Percentiles rank a stretch among this genome's conserved stretches.
Conservation (phyloP, 1,284 basidiomycete species). For the Melanopsichium pennsylvanicum region DNA sequence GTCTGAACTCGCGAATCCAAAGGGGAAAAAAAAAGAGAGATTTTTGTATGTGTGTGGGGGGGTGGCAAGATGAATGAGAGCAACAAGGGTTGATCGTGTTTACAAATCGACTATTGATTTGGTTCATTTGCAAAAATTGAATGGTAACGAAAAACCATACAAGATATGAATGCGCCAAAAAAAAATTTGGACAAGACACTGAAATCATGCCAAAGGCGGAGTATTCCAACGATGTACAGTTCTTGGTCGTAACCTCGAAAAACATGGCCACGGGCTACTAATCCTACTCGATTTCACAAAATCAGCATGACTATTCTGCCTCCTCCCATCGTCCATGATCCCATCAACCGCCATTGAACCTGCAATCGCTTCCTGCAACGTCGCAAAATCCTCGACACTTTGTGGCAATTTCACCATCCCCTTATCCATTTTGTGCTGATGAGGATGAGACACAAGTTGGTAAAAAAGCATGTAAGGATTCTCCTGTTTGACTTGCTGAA, state of each 20-base stretch:
- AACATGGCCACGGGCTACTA: conserved; percentile 11
- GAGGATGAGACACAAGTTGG: conserved; percentile 28
- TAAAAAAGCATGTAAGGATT: conserved; percentile 65
- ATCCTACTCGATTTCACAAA: background rate
- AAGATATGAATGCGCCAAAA: no score
- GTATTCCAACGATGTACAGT: conserved; percentile 41
- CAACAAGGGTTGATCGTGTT: no score
- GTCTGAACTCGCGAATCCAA: no score
- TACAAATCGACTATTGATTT: no score
- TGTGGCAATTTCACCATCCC: conserved; percentile 10
- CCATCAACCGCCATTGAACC: conserved; percentile 9
- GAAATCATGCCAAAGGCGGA: conserved; percentile 11
- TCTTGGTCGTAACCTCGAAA: conserved; percentile 17
- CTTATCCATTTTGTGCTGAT: background rate
- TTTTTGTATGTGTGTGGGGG: no score
- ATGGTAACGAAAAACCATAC: no score
- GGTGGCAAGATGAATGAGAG: no score
- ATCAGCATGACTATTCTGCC: background rate
- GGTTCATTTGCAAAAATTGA: background rate
- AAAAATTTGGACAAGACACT: no score
- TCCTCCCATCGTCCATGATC: background rate
- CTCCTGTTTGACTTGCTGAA: conserved; percentile 55
- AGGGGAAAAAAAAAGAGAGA: no score
- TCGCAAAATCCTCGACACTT: conserved; percentile 17
- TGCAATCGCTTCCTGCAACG: conserved; percentile 27